A percentile compares a stretch with the other conserved stretches of the same genome.
These are phyloP conservation scores for Papiliotrema nemorosa DNA, from an alignment of 1,284 basidiomycete species.

Conservation along the genomic window DNA sequence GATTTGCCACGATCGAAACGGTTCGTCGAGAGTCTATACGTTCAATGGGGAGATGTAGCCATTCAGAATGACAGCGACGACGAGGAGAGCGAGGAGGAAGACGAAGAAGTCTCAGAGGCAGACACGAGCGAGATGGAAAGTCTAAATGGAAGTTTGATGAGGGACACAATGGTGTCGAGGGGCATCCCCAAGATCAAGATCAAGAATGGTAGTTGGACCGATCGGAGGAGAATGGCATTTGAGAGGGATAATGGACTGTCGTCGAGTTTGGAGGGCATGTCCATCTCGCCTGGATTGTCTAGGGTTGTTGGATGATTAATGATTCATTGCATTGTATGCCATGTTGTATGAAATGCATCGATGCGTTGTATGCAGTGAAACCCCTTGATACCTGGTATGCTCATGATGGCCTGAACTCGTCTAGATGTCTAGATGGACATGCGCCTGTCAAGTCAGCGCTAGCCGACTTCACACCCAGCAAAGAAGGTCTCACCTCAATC, in stretches of 20 bases:
- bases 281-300: conserved; percentile 33
- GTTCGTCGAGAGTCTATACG: conserved; percentile 55
- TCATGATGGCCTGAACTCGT: background rate
- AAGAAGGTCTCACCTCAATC: conserved; percentile 25
- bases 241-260: conserved; percentile 31
- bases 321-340: background rate
- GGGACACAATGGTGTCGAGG: background rate
- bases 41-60: conserved; percentile 56
- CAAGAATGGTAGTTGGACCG: conserved; percentile 11
- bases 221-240: conserved; percentile 15
- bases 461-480: background rate
- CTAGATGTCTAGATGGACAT: conserved; percentile 18
- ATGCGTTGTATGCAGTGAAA: too few relatives aligned
- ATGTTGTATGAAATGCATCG: background rate
- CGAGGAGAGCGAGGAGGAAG: conserved; percentile 38
- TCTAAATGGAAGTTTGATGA: background rate
- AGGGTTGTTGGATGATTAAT: conserved; percentile 2
- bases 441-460: conserved; percentile 13
- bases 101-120: conserved; percentile 48
- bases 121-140: background rate
- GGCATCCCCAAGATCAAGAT: background rate
- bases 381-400: too few relatives aligned
- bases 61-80: conserved; percentile 44
- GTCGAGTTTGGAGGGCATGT: conserved; percentile 44
- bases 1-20: conserved; percentile 62